Evolutionary conservation across 805 yeast species (phyloP), one percentile per base, ranked within the genome.

Genomic region (Millerozyma miso): DNA sequence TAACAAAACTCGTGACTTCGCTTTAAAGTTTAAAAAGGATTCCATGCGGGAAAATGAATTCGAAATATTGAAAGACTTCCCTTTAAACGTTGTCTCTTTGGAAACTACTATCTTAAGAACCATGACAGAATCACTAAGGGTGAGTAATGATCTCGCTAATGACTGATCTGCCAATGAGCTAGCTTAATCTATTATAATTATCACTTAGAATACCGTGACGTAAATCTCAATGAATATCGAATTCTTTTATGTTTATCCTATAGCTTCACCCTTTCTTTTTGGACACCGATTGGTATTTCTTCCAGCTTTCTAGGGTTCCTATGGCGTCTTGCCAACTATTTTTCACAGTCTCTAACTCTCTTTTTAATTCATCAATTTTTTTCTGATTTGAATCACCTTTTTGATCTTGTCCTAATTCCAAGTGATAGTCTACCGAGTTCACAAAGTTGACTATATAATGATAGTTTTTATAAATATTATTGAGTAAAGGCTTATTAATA

Each of bases 241-340:
- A n/a, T n/a, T n/a, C n/a, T n/a, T n/a, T n/a, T n/a, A n/a, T n/a
- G n/a, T n/a, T n/a, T n/a, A n/a, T n/a, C n/a, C n/a, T n/a, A n/a
- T n/a, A n/a, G n/a, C n/a, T n/a, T n/a, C n/a, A n/a, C n/a, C n/a
- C n/a, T 37, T 29, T 23, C n/a, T 37, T 15, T 15, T 35, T 20
- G 15, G 29, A 15, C 4, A 12, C 8, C 14, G 29, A 38, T 32
- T 49, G 43, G 33, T 50, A 54, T 13, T 47, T 54, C 42, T 64
- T 65, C 74, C 73, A 71, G 39, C 63, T 59, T 19, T 71, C 75
- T 3, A 65, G 49, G 2, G 71, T 63, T 37, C 55, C 57, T 43
- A 66, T 54, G 0, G 75, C 72, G 31, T 67, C 67, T 41, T 65
- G 54, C 72, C 73, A 68, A 42, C 66, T 69, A 32, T 56, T 51